Conservation (phyloP, 2,329 filamentous ascomycete species). For the Xylariaceae sp. region DNA sequence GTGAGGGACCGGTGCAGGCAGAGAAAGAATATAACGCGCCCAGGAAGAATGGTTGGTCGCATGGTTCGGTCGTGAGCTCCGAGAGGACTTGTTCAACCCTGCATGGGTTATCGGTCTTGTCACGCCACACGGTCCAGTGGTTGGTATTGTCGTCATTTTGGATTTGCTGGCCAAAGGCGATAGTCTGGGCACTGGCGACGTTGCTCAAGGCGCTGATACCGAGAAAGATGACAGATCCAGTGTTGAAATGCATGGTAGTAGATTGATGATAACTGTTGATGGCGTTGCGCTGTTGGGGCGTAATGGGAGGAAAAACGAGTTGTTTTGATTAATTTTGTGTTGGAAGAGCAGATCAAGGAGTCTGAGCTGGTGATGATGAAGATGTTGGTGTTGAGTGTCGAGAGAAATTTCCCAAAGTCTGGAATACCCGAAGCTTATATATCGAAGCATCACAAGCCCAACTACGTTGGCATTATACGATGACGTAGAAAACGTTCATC, state of each 20-base stretch:
- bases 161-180: not conserved
- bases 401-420: not conserved
- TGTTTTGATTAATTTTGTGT: not conserved
- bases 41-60: not conserved
- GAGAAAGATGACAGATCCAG: constrained; percentile 11
- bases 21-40: not conserved
- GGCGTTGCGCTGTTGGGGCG: not conserved
- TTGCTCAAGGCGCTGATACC: constrained; percentile 14
- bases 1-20: not conserved
- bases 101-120: not conserved
- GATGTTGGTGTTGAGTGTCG: not conserved
- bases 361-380: not conserved
- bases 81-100: not conserved
- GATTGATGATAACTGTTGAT: not conserved
- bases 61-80: not conserved
- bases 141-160: not conserved
- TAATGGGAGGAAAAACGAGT: not conserved
- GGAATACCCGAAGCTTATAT: not conserved
- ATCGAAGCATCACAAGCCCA: not conserved
- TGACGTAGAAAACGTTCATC: not conserved
- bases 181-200: constrained; percentile 9
- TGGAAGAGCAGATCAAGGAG: not conserved
- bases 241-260: constrained; percentile 9
- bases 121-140: not conserved
- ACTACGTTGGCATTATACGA: not conserved